These are phyloP conservation scores for Lyophyllum semitale DNA, from an alignment of 768 basidiomycete genomes.

Conservation along the genomic window DNA sequence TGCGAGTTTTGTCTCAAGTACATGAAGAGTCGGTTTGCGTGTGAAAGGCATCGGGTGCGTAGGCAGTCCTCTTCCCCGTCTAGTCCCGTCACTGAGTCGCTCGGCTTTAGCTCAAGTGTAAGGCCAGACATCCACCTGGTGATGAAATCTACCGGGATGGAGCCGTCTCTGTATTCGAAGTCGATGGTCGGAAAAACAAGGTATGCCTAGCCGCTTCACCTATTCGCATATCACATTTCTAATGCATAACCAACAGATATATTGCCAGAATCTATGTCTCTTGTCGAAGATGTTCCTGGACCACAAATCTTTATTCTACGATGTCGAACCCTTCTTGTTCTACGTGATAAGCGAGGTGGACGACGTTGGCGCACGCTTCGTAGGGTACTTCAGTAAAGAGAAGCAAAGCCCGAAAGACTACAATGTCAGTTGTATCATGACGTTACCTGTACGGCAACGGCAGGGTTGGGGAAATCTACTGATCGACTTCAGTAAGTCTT, in stretches of 20 bases:
- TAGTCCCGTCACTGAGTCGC: not conserved
- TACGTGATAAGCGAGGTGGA: conserved; percentile 96
- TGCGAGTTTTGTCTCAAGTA: conserved; percentile 99
- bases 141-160: conserved; percentile 98
- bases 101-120: conserved; percentile 82
- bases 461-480: conserved; percentile 96
- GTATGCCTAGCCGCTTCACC: conserved; percentile 32
- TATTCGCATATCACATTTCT: not conserved
- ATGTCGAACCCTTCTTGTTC: conserved; percentile 98
- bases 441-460: conserved; percentile 89
- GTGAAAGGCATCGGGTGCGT: conserved; percentile 82
- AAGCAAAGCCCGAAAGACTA: conserved; percentile 95
- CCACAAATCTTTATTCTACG: conserved; percentile 98
- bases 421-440: conserved; percentile 99
- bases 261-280: conserved; percentile 97
- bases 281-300: conserved; percentile 99
- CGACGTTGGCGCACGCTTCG: conserved; percentile 88
- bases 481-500: conserved; percentile 91
- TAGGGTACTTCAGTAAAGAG: conserved; percentile 99
- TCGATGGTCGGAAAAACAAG: conserved; percentile 98
- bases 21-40: conserved; percentile 91
- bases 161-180: conserved; percentile 89
- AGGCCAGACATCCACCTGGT: conserved; percentile 91
- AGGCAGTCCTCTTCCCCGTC: not conserved
- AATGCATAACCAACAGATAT: conserved; percentile 61